Evolutionary conservation across 2,329 filamentous ascomycete species (phyloP).

Genomic region (Whalleya microplaca): DNA sequence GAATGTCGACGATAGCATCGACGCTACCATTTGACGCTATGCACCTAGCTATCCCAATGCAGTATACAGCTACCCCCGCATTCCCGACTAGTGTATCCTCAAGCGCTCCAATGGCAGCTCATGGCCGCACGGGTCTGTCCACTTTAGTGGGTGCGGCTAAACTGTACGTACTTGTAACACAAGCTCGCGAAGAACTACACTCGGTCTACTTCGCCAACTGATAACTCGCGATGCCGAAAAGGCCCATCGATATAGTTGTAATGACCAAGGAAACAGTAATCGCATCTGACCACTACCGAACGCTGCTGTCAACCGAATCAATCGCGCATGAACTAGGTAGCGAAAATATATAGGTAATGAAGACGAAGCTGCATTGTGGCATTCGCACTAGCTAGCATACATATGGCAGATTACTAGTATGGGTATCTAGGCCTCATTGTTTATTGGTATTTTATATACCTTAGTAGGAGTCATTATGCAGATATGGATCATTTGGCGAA

Average conservation of each 20-base stretch:
- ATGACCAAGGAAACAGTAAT: conserved; percentile 47
- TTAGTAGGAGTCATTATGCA: conserved; percentile 45
- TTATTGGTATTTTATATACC: conserved; percentile 1
- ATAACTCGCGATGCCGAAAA: conserved; percentile 18
- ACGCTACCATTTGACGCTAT: too few relatives aligned
- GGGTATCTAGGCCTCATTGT: conserved; percentile 51
- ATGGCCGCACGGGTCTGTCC: conserved; percentile 11
- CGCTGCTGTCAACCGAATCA: conserved; percentile 71
- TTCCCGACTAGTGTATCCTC: conserved; percentile 5
- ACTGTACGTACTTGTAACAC: background rate
- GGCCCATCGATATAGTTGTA: background rate
- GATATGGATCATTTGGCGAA: conserved; percentile 64
- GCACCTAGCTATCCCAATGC: conserved; percentile 21
- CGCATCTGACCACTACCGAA: conserved; percentile 78
- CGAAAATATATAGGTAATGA: conserved; percentile 59
- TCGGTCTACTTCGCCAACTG: conserved; percentile 3
- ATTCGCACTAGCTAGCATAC: conserved; percentile 75
- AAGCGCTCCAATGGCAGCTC: background rate
- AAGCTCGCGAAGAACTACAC: background rate
- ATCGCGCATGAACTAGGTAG: conserved; percentile 65
- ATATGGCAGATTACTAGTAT: conserved; percentile 78
- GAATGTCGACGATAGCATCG: too few relatives aligned
- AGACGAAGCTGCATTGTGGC: conserved; percentile 64
- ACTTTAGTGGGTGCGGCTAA: background rate
- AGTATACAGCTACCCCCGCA: conserved; percentile 33